Conservation (phyloP, 148 eudicot species). For the Spergularia marina region DNA sequence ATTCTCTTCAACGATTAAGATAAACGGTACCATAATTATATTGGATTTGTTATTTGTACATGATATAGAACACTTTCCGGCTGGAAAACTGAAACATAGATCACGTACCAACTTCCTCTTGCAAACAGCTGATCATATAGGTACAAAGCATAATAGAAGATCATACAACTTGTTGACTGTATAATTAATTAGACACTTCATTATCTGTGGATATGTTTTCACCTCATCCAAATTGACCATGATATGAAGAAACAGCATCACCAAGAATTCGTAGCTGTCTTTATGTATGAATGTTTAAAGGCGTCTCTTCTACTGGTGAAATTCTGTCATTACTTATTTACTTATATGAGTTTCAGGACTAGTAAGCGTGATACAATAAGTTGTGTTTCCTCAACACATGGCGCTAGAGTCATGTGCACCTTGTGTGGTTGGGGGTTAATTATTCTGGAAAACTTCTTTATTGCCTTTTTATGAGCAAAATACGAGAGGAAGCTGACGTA, state of each 20-base stretch:
- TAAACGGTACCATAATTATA: background rate
- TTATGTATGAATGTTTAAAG: background rate
- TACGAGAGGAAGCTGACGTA: no score
- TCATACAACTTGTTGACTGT: background rate
- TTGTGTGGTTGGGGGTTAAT: no score
- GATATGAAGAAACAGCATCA: background rate
- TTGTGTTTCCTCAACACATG: no score
- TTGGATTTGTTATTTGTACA: background rate
- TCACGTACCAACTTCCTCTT: background rate
- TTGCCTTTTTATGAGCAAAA: no score
- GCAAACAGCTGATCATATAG: background rate
- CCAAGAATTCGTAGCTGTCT: background rate
- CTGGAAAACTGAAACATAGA: background rate
- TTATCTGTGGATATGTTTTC: background rate
- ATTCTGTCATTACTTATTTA: background rate
- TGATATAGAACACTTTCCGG: background rate
- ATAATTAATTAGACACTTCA: background rate
- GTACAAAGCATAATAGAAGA: background rate
- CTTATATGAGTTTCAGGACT: no score
- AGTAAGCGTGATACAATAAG: background rate
- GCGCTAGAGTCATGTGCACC: no score
- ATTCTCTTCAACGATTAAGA: constrained; percentile 3
- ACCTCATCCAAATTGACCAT: background rate
- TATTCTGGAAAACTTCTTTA: no score
- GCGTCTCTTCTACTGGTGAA: background rate